phyloP scores from a whole-genome alignment of 805 yeast species.

The Ogataea methylovora region DNA sequence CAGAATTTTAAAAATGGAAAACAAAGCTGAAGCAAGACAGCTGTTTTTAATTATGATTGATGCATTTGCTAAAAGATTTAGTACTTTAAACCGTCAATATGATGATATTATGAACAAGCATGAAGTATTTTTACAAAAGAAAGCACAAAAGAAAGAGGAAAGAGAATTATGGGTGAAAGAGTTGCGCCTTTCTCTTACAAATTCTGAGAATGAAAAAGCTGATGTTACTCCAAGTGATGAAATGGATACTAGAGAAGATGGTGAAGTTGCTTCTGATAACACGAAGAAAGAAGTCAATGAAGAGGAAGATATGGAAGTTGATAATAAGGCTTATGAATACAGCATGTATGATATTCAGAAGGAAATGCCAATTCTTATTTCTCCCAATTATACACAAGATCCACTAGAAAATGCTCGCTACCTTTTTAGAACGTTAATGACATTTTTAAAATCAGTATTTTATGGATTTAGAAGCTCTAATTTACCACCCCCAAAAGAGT shows the following conservation, averaged over 20 bases:
- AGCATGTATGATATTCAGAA: conserved; percentile 40
- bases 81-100: conserved; percentile 65
- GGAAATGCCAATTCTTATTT: conserved; percentile 51
- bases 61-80: conserved; percentile 79
- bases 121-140: conserved; percentile 38
- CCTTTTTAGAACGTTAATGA: conserved; percentile 80
- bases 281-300: conserved; percentile 10
- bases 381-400: conserved; percentile 46
- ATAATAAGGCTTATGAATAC: conserved; percentile 8
- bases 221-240: conserved; percentile 2
- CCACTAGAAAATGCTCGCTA: conserved; percentile 84
- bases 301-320: conserved; percentile 3
- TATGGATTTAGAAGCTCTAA: conserved; percentile 86
- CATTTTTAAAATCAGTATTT: conserved; percentile 82
- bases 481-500: conserved; percentile 62
- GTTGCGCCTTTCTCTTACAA: conserved; percentile 30
- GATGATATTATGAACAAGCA: conserved; percentile 59
- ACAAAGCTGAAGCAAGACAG: conserved; percentile 76
- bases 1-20: conserved; percentile 72
- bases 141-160: conserved; percentile 34
- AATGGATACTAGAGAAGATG: conserved; percentile 7
- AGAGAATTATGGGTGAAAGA: conserved; percentile 29
- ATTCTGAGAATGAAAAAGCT: conserved; percentile 12
- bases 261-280: background rate
- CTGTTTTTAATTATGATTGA: conserved; percentile 80